These are phyloP conservation scores for Russula dissimulans DNA, from an alignment of 768 basidiomycete genomes.

Conservation along the genomic window DNA sequence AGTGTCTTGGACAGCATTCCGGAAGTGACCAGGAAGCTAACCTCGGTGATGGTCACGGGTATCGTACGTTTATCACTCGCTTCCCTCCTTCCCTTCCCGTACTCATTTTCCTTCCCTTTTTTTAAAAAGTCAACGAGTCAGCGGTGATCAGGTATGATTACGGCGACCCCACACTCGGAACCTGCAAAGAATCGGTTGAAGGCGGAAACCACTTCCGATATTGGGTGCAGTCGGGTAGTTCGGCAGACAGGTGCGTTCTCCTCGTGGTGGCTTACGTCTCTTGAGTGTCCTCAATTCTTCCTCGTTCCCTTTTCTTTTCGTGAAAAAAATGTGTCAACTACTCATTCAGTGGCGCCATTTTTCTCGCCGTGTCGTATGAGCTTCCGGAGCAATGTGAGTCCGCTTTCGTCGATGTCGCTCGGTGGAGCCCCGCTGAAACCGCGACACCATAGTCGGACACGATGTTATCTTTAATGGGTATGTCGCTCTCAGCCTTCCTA, in stretches of 20 bases:
- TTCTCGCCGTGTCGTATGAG: conserved; percentile 71
- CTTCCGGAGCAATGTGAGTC: conserved; percentile 47
- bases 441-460: conserved; percentile 41
- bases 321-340: background rate
- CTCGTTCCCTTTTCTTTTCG: background rate
- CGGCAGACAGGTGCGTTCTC: conserved; percentile 44
- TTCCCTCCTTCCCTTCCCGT: background rate
- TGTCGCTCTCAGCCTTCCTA: conserved; percentile 1
- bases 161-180: conserved; percentile 68
- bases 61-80: conserved; percentile 35
- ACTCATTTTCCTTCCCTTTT: background rate
- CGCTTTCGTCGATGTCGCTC: background rate
- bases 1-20: conserved; percentile 78
- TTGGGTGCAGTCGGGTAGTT: conserved; percentile 69
- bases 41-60: conserved; percentile 76
- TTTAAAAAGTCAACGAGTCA: conserved; percentile 59
- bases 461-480: conserved; percentile 69
- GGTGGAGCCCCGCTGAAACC: background rate
- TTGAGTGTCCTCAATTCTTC: no score
- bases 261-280: background rate
- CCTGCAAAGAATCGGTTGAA: conserved; percentile 76
- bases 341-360: conserved; percentile 51
- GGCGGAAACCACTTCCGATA: conserved; percentile 88
- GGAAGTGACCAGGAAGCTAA: conserved; percentile 62
- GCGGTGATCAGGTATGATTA: conserved; percentile 83